Percentiles rank a stretch among this genome's conserved stretches.
Evolutionary conservation across 257 asterid species (phyloP).

Genomic region (Solanum lycopersicoides): DNA sequence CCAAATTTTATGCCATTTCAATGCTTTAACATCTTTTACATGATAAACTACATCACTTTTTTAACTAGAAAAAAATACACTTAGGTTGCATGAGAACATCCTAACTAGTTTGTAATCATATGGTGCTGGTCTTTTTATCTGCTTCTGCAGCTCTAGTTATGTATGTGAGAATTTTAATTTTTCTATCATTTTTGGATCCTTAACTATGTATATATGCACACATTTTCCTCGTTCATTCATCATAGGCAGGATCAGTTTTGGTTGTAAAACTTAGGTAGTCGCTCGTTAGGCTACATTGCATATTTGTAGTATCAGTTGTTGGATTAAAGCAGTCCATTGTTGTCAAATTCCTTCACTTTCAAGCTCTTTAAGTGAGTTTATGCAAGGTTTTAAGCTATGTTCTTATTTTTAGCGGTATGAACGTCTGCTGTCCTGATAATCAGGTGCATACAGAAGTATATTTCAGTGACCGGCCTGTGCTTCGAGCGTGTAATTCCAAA

Average conservation of each 20-base stretch:
- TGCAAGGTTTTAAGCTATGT: not conserved
- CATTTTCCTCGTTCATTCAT: not conserved
- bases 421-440: not conserved
- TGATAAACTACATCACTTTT: not conserved
- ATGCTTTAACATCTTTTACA: not conserved
- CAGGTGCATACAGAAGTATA: slow-evolving; percentile 92
- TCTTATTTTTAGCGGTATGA: not conserved
- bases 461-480: slow-evolving; percentile 86
- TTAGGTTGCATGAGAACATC: not conserved
- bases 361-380: not conserved
- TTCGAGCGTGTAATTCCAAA: slow-evolving; percentile 77
- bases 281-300: not conserved
- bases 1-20: not conserved
- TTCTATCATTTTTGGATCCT: not conserved
- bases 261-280: not conserved
- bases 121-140: not conserved
- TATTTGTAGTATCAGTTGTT: not conserved
- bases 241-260: not conserved
- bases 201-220: not conserved
- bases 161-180: not conserved
- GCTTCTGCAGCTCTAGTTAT: not conserved
- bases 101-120: not conserved
- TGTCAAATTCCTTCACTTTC: not conserved
- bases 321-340: not conserved
- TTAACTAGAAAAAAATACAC: not conserved